phyloP scores from a whole-genome alignment of 495 filamentous ascomycete genomes.

The Lentithecium fluviatile region DNA sequence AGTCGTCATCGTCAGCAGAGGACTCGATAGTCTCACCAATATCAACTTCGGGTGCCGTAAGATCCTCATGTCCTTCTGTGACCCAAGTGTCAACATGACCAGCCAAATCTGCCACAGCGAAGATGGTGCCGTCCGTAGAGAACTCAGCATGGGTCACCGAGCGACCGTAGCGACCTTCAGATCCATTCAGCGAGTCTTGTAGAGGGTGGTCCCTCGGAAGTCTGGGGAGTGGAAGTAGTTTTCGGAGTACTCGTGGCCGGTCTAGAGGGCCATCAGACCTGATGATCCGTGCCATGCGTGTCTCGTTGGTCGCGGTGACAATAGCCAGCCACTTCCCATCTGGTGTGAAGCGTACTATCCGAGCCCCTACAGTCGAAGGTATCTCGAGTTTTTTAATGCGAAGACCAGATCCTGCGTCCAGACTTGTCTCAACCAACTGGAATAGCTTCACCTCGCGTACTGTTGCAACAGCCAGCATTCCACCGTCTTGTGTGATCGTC shows the following conservation, averaged over 20 bases:
- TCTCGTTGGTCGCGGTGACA: constrained; percentile 52
- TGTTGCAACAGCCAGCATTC: constrained; percentile 74
- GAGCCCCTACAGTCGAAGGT: constrained; percentile 59
- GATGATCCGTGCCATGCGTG: constrained; percentile 50
- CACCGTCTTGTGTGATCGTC: constrained; percentile 69
- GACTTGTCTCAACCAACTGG: constrained; percentile 48
- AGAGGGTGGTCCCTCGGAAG: constrained; percentile 40
- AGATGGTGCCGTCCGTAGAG: constrained; percentile 73
- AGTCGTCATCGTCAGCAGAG: constrained; percentile 47
- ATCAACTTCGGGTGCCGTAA: constrained; percentile 38
- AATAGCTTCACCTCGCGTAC: constrained; percentile 78
- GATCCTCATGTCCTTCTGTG: constrained; percentile 56
- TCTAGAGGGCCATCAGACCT: constrained; percentile 41
- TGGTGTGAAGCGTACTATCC: constrained; percentile 55
- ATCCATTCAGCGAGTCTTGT: constrained; percentile 53
- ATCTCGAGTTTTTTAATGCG: constrained; percentile 67
- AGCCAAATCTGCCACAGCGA: constrained; percentile 75
- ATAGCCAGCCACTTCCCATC: constrained; percentile 58
- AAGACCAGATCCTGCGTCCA: constrained; percentile 48
- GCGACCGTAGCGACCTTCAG: constrained; percentile 74
- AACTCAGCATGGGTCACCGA: constrained; percentile 73
- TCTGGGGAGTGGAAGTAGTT: constrained; percentile 55
- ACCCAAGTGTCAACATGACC: constrained; percentile 88
- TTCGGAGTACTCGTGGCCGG: constrained; percentile 50
- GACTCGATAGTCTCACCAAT: constrained; percentile 36